Evolutionary conservation across 129 eudicot species (phyloP), one percentile per base, ranked within the genome.

Genomic region (Calendula officinalis): DNA sequence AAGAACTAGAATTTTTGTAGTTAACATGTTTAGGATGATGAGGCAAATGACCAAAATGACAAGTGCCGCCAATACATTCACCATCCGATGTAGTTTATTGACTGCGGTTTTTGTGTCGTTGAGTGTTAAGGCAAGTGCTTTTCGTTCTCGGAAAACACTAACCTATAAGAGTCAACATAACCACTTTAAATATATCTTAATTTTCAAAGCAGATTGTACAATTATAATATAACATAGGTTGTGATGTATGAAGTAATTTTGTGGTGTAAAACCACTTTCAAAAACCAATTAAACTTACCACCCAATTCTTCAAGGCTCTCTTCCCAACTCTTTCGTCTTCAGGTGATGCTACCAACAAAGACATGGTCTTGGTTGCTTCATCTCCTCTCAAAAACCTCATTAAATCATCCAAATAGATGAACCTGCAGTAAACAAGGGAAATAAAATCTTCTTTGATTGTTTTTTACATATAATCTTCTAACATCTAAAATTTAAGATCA

Each of bases 41-140:
- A 79, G 80, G 43, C 80, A 79, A 39, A 79, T 79, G 34, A 69
- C 46, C 49, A 79, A 41, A 55, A 74, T 58, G 61, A 58, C 32
- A 8, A 79, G 64, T 27, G 54, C 60, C 3, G 74, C 80, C 55
- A 79, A 41, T 42, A 79, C 67, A 38, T 79, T 79, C 54, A 79
- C 56, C 83, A 79, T 62, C 61, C 70, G 65, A 12, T 74, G 83
- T 7, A 79, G 80, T 49, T 79, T 79, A 72, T 74, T 79, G 16
- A 79, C 77, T 2, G 80, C 76, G 5, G 80, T 73, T 79, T 79
- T 79, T 0, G 83, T 78, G 40, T 79, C 83, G 4, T 79, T 69
- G 5, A 79, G 73, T 2, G 83, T 68, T 55, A 79, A 79, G 4
- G 80, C 79, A 35, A 79, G 68, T 5, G 83, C 83, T 69, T 72